Base-by-base conservation (phyloP, 495 filamentous ascomycete genomes). In the Mycothermus thermophilus region DNA sequence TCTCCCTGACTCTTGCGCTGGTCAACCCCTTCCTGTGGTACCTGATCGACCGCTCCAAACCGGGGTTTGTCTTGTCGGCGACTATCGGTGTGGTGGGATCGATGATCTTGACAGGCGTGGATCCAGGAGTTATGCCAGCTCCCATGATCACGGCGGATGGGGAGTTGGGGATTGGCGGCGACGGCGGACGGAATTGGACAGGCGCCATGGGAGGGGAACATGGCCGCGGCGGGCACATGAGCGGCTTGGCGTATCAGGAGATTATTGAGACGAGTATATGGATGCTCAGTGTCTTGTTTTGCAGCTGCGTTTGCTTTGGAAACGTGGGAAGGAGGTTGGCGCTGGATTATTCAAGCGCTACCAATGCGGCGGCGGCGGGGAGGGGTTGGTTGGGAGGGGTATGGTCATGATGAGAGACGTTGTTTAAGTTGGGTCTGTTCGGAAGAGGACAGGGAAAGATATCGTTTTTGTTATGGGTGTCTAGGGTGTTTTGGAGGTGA, bases 11-110 rank as follows among this genome's bases (percentile, higher is more conserved):
- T 1, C 76, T 97, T 7, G 83, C 87, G 3, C 76, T 96, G 34
- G 84, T 78, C 4, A 97, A 96, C 50, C 87, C 90, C 3, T 82
- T 88, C 15, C 64, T 97, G 16, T 97, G 90, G 90, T 96, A 92
- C 52, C 64, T 96, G 16, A 76, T 97, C 48, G 90, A 97, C 62
- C 80, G 88, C 27, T 85, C 84, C 16, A 76, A 73, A 46, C 69
- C 83, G 10, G 90, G 90, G 12, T 84, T 94, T 52, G 40, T 85
- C 26, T 62, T 94, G 27, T 80, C 81, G 0, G 59, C 72, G 4
- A 50, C 72, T 1, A 77, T 90, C n/a, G 79, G 81, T 2, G 32
- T 88, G 34, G 57, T 62, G 2, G 88, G 88, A 4, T 80, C 85
- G 26, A 72, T 69, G 8, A 48, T 81, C n/a, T 56, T 90, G 18